Percentiles rank a stretch among this genome's conserved stretches.
These are phyloP conservation scores for Tillandsia leiboldiana DNA, from an alignment of 176 grass and related monocot genomes.

Conservation along the genomic window DNA sequence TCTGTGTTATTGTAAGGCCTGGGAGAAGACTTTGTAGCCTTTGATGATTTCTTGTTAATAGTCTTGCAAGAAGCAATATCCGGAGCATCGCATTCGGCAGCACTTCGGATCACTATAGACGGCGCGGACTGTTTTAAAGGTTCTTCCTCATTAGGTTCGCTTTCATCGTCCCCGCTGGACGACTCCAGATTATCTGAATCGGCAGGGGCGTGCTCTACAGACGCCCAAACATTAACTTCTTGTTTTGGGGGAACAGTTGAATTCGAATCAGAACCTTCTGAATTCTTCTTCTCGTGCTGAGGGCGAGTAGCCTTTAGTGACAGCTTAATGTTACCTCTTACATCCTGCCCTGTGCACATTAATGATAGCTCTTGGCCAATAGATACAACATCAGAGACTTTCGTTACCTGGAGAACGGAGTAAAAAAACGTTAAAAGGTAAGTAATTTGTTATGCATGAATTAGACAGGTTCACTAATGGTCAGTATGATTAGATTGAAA, in stretches of 20 bases:
- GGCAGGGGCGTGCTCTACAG: conserved; percentile 36
- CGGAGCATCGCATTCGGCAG: conserved; percentile 59
- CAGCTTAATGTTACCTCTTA: conserved; percentile 87
- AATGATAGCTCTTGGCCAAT: conserved; percentile 70
- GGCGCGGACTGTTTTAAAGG: conserved; percentile 30
- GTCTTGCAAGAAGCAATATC: conserved; percentile 27
- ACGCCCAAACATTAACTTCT: conserved; percentile 36
- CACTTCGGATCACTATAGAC: conserved; percentile 63
- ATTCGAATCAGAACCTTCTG: conserved; percentile 28
- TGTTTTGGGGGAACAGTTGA: conserved; percentile 28
- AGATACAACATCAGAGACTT: conserved; percentile 74
- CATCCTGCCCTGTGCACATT: conserved; percentile 78
- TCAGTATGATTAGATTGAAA: too few species aligned
- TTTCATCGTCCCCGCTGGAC: conserved; percentile 25
- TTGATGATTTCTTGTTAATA: conserved; percentile 27
- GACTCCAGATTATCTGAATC: conserved; percentile 25
- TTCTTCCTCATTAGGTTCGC: conserved; percentile 18
- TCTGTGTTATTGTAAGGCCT: conserved; percentile 20
- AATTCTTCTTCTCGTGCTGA: conserved; percentile 24
- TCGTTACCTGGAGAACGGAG: conserved; percentile 45
- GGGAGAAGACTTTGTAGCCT: conserved; percentile 50
- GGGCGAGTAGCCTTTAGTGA: conserved; percentile 77
- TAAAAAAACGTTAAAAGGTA: conserved; percentile 16
- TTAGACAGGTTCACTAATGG: background rate
- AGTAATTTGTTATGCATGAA: conserved; percentile 14